These are phyloP conservation scores for Favolaschia claudopus DNA, from an alignment of 768 basidiomycete genomes.

Conservation along the genomic window DNA sequence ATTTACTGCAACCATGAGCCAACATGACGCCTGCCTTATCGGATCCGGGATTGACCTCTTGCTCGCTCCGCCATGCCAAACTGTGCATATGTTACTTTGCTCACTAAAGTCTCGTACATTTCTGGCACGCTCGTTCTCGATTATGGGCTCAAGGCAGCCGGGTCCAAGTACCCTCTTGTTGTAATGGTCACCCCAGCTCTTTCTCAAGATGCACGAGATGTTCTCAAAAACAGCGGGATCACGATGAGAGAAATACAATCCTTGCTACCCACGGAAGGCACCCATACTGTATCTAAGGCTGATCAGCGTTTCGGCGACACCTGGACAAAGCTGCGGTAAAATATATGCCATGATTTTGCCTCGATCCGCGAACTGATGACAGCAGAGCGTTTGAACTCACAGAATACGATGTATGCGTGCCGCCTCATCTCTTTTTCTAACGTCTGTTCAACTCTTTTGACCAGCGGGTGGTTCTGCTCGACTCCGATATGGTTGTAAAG, in stretches of 20 bases:
- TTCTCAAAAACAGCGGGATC: constrained; percentile 65
- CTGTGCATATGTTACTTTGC: constrained; percentile 77
- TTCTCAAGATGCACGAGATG: constrained; percentile 53
- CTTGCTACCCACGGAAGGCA: constrained; percentile 57
- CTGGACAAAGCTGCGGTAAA: constrained; percentile 72
- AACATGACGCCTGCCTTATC: constrained; percentile 12
- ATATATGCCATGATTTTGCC: constrained; percentile 1
- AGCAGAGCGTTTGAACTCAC: constrained; percentile 66
- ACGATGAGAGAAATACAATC: constrained; percentile 63
- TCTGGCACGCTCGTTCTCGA: constrained; percentile 69
- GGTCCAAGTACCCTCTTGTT: constrained; percentile 77
- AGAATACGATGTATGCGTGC: constrained; percentile 72
- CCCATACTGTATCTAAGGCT: constrained; percentile 48
- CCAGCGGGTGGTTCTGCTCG: constrained; percentile 81
- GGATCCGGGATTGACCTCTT: neutral
- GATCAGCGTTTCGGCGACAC: constrained; percentile 71
- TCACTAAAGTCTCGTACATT: constrained; percentile 77
- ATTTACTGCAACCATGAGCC: no score
- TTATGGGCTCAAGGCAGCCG: constrained; percentile 58
- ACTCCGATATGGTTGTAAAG: constrained; percentile 88
- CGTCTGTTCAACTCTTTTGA: constrained; percentile 15
- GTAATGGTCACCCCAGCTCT: constrained; percentile 77
- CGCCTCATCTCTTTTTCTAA: neutral
- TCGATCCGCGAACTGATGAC: neutral
- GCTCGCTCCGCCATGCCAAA: constrained; percentile 41